Conservation (phyloP, 495 filamentous ascomycete genomes). For the Hyaloscypha hepaticicola region DNA sequence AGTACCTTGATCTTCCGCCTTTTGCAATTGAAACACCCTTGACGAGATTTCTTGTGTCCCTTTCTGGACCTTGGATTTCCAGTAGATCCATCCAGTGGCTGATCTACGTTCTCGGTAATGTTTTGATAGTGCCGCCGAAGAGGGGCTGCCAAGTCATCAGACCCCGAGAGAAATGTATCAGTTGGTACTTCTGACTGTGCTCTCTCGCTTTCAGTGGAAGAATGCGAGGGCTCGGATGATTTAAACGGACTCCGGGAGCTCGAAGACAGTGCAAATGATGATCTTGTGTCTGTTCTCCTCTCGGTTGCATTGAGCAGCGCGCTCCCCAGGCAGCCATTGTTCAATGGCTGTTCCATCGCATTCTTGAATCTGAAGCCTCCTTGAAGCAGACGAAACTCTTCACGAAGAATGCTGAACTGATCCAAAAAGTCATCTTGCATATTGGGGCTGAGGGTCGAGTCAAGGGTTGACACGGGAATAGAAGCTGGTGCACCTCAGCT, state of each 20-base stretch:
- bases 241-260: neutral
- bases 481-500: neutral
- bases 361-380: neutral
- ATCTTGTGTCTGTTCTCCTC: neutral
- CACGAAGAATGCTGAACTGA: neutral
- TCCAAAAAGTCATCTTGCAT: neutral
- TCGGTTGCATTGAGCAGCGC: neutral
- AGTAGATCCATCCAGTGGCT: neutral
- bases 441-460: neutral
- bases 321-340: neutral
- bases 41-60: constrained; percentile 28
- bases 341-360: neutral
- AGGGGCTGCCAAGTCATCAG: neutral
- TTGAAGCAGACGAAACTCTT: neutral
- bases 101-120: neutral
- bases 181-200: neutral
- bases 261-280: neutral
- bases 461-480: neutral
- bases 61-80: constrained; percentile 11
- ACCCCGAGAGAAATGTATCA: neutral
- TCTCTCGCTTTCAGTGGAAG: neutral
- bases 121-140: neutral
- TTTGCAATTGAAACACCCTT: constrained; percentile 31
- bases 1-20: constrained; percentile 31
- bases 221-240: neutral